phyloP scores from a whole-genome alignment of 2,329 filamentous ascomycete genomes.

The Botrytis medusae region DNA sequence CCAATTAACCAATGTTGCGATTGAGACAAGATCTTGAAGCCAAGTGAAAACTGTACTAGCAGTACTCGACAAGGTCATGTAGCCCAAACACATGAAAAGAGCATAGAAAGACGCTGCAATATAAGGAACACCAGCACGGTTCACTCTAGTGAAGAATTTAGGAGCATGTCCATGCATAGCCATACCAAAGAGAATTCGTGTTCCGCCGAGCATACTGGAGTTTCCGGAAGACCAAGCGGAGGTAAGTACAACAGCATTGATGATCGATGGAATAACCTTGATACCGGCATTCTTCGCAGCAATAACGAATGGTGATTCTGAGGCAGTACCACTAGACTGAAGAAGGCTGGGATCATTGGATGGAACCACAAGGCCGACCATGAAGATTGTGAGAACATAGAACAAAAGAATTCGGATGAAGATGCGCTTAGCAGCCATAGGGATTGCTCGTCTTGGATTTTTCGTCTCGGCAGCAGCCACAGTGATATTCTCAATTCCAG shows the following conservation, averaged over 20 bases:
- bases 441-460: slow-evolving; percentile 53
- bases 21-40: slow-evolving; percentile 61
- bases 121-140: slow-evolving; percentile 56
- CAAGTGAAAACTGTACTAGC: slow-evolving; percentile 64
- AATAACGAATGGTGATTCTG: slow-evolving; percentile 66
- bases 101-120: slow-evolving; percentile 55
- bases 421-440: slow-evolving; percentile 50
- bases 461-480: slow-evolving; percentile 56
- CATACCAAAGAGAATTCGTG: slow-evolving; percentile 59
- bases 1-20: slow-evolving; percentile 65
- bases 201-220: slow-evolving; percentile 60
- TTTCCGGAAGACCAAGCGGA: slow-evolving; percentile 71
- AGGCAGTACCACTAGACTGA: slow-evolving; percentile 47
- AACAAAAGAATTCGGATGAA: slow-evolving; percentile 57
- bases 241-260: slow-evolving; percentile 75
- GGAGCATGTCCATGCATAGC: slow-evolving; percentile 56
- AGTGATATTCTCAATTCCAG: slow-evolving; percentile 52
- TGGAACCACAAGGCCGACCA: slow-evolving; percentile 57
- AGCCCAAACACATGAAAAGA: slow-evolving; percentile 62
- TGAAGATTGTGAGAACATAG: slow-evolving; percentile 49
- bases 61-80: slow-evolving; percentile 62
- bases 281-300: slow-evolving; percentile 68
- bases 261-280: slow-evolving; percentile 64
- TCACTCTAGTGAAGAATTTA: slow-evolving; percentile 53
- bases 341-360: slow-evolving; percentile 52